Conservation (phyloP, 306 rosid species). For the Begonia masoniana region DNA sequence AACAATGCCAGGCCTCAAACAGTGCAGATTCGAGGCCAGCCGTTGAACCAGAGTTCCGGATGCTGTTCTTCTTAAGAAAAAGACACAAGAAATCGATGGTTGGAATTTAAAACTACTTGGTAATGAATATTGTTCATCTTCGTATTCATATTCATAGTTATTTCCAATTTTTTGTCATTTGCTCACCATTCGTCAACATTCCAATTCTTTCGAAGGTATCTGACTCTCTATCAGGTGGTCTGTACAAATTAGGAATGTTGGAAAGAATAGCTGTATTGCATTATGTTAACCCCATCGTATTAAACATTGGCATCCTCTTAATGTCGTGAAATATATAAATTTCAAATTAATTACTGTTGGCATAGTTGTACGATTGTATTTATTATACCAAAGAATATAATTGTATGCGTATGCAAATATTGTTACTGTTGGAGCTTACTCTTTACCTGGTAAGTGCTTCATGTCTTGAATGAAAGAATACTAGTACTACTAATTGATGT, state of each 20-base stretch:
- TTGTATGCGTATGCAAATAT: too few species aligned
- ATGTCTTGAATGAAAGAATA: too few species aligned
- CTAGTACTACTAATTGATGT: too few species aligned
- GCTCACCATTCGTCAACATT: constrained; percentile 49
- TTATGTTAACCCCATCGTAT: constrained; percentile 2
- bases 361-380: too few species aligned
- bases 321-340: too few species aligned
- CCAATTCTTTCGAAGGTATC: constrained; percentile 81
- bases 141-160: constrained; percentile 5
- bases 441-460: too few species aligned
- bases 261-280: constrained; percentile 61
- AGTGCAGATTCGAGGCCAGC: constrained; percentile 95
- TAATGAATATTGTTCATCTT: constrained; percentile 32
- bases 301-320: neutral
- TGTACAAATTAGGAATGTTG: constrained; percentile 95
- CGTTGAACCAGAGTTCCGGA: constrained; percentile 89
- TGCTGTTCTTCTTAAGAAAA: constrained; percentile 85
- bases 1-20: constrained; percentile 91
- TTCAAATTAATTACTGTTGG: too few species aligned
- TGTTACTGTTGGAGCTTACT: too few species aligned
- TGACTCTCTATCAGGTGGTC: constrained; percentile 41
- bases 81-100: neutral
- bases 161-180: constrained; percentile 21
- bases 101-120: constrained; percentile 33
- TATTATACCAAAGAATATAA: too few species aligned